Conservation (phyloP, 306 rosid species). For the Rosa rugosa region DNA sequence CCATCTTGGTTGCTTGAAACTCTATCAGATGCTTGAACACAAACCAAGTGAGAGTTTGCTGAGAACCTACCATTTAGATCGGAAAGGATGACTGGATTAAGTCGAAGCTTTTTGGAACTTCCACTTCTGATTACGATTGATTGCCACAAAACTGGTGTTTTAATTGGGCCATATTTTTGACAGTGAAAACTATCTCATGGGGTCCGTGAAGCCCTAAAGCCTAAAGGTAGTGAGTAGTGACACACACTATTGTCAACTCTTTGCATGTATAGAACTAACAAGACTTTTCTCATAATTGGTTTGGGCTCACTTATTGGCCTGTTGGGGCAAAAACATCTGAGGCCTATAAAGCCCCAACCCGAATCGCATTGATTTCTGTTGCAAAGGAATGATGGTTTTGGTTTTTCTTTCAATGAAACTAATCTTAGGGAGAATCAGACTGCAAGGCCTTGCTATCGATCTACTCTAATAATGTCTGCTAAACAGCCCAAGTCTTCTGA, state of each 20-base stretch:
- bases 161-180: not conserved
- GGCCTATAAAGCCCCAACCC: not conserved
- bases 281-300: not conserved
- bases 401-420: not conserved
- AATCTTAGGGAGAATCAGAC: not conserved
- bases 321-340: not conserved
- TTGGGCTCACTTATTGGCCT: not conserved
- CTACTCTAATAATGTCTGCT: not conserved
- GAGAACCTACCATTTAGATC: constrained; percentile 2
- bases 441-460: not conserved
- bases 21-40: not conserved
- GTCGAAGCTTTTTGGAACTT: constrained; percentile 15
- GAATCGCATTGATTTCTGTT: not conserved
- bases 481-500: not conserved
- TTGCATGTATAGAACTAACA: not conserved
- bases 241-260: not conserved
- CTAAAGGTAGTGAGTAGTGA: constrained; percentile 8
- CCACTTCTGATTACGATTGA: constrained; percentile 13
- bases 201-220: constrained; percentile 3
- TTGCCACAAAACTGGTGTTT: constrained; percentile 1
- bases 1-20: not conserved
- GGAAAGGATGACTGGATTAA: not conserved
- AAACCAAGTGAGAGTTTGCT: not conserved
- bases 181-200: not conserved
- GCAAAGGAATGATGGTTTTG: not conserved